These are phyloP conservation scores for Ophiostoma triangulosporum DNA, from an alignment of 2,329 filamentous ascomycete species.

Conservation along the genomic window DNA sequence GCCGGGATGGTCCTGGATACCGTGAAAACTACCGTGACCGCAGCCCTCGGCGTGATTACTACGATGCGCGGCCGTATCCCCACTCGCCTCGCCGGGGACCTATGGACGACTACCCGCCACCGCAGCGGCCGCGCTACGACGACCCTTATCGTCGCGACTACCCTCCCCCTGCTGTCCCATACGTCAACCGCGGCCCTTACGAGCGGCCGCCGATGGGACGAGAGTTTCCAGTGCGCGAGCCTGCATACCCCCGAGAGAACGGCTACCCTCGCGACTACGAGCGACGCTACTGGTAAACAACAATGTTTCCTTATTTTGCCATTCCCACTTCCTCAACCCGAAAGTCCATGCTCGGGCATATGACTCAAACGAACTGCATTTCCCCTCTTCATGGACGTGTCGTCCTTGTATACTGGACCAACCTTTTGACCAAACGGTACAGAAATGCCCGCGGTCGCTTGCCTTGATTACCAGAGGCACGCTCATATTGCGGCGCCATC, in stretches of 20 bases:
- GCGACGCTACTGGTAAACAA: constrained; percentile 18
- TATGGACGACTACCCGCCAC: constrained; percentile 62
- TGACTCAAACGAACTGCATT: neutral
- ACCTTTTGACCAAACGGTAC: constrained; percentile 4
- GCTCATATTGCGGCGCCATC: neutral
- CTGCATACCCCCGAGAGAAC: constrained; percentile 31
- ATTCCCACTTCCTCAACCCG: neutral
- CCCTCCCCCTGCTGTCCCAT: constrained; percentile 49
- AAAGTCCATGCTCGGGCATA: neutral
- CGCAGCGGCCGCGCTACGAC: constrained; percentile 55
- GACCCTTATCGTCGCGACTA: constrained; percentile 64
- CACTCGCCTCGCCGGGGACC: constrained; percentile 65
- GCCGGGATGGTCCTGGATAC: constrained; percentile 38
- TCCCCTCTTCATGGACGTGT: neutral
- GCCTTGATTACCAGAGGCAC: neutral
- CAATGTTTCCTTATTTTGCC: neutral
- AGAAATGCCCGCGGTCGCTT: constrained; percentile 3
- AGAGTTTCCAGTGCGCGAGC: constrained; percentile 26
- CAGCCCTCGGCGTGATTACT: constrained; percentile 76
- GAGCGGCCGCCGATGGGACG: constrained; percentile 35
- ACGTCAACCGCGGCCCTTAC: constrained; percentile 42
- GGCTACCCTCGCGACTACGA: constrained; percentile 33
- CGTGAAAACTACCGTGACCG: constrained; percentile 76
- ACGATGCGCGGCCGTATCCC: constrained; percentile 69
- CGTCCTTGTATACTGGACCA: neutral